Conservation (phyloP, 1,139 yeast species). For the Kazachstania sp. region DNA sequence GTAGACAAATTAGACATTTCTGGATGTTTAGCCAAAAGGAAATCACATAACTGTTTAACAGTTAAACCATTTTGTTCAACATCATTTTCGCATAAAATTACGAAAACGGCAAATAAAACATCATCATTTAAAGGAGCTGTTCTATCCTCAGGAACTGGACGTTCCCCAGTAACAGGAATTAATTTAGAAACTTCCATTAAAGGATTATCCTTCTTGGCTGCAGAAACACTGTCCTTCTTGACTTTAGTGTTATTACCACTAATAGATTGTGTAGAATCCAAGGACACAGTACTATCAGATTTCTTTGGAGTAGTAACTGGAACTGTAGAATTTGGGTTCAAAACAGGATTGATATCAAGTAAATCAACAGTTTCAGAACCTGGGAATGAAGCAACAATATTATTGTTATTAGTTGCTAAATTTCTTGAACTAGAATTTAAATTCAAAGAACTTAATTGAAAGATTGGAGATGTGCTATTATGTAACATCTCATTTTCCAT, state of each 20-base stretch:
- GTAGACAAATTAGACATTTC: conserved; percentile 73
- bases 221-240: conserved; percentile 6
- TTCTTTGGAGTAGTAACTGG: background rate
- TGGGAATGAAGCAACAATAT: conserved; percentile 4
- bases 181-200: conserved; percentile 70
- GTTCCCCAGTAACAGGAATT: conserved; percentile 73
- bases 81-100: conserved; percentile 60
- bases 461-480: conserved; percentile 28
- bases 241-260: conserved; percentile 5
- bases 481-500: conserved; percentile 27
- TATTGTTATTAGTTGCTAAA: background rate
- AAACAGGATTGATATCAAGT: conserved; percentile 10
- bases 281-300: background rate
- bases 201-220: conserved; percentile 27
- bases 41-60: conserved; percentile 74
- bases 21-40: conserved; percentile 62
- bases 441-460: conserved; percentile 23
- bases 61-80: conserved; percentile 70
- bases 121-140: conserved; percentile 63
- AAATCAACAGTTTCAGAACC: conserved; percentile 13
- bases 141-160: conserved; percentile 61
- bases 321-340: conserved; percentile 1
- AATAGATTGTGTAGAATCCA: background rate
- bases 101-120: conserved; percentile 64
- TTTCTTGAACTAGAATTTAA: background rate